A percentile compares a stretch with the other conserved stretches of the same genome.
Evolutionary conservation across 306 rosid genomes (phyloP).

Genomic region (Ammopiptanthus mongolicus): DNA sequence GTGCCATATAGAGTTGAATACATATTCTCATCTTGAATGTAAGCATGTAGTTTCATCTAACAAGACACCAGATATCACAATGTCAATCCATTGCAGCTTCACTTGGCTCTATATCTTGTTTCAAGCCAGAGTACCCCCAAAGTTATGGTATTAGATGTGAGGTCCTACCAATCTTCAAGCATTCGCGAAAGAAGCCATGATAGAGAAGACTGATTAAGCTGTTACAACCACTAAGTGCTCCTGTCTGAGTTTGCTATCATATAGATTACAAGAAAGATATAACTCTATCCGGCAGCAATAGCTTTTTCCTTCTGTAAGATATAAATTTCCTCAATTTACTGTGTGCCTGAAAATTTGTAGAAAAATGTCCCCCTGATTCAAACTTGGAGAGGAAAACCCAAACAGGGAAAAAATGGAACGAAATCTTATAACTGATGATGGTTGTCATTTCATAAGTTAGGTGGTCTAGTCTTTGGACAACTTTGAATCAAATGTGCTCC

Average conservation of each 20-base stretch:
- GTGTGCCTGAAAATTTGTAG: not conserved
- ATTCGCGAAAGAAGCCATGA: slow-evolving; percentile 13
- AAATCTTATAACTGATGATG: slow-evolving; percentile 21
- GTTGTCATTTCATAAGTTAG: not conserved
- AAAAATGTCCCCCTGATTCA: not conserved
- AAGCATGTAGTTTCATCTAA: not conserved
- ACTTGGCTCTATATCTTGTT: slow-evolving; percentile 2
- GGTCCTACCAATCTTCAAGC: not conserved
- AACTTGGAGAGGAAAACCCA: slow-evolving; percentile 6
- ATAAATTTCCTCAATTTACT: not conserved
- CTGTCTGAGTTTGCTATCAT: slow-evolving; percentile 2
- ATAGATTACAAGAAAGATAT: not conserved
- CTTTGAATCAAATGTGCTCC: slow-evolving; percentile 8
- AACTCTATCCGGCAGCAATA: slow-evolving; percentile 11
- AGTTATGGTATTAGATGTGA: not conserved
- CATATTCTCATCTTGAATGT: slow-evolving; percentile 21
- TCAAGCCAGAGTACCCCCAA: not conserved
- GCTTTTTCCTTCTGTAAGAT: not conserved
- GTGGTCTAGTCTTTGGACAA: not conserved
- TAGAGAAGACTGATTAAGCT: slow-evolving; percentile 13
- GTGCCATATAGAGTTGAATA: slow-evolving; percentile 1
- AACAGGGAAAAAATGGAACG: not conserved
- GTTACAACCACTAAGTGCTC: slow-evolving; percentile 3
- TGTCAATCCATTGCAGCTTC: not conserved
- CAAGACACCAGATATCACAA: not conserved